Base-by-base conservation (phyloP, 2,329 filamentous ascomycete species). In the Arthroderma sp. region DNA sequence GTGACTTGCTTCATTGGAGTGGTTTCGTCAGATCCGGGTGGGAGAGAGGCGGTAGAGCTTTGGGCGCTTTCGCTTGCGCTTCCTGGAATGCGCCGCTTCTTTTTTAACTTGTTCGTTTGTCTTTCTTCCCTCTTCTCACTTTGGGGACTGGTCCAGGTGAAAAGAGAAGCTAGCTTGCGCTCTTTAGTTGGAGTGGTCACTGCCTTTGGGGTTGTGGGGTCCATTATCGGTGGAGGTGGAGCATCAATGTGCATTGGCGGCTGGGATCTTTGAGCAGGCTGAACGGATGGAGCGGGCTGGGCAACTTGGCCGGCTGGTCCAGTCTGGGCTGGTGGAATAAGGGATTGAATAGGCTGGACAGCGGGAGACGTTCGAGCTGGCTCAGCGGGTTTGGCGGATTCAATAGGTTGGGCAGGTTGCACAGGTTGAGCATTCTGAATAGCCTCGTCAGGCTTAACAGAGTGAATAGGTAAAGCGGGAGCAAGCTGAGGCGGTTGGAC, bases 101-200 rank as follows among this genome's bases (percentile, higher is more conserved):
- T 97, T 70, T 86, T 87, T 55, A 98, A 76, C 71, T 96, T 95
- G 66, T 95, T 96, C 0, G 90, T 88, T 67, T 85, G 86, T 49
- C 87, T 81, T 7, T 66, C 67, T n/a, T 75, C 71, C 64, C 84
- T 84, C 38, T 76, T 71, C 2, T 82, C 80, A 25, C 74, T 77
- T 0, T 79, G 78, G 0, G 85, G 82, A 1, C 86, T 85, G 62
- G 85, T 80, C 65, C 86, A 74, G 25, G 66, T 80, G 66, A 94
- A 86, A 38, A 94, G 74, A 65, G 76, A 81, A 55, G 86, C 78
- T 57, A 94, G 70, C 59, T 81, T 84, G 31, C 84, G 81, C 58
- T 90, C 86, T 60, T 80, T 84, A 4, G 75, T 76, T 5, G 84
- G 82, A 0, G 82, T 66, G 7, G 73, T 68, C 13, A 75, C 71